Evolutionary conservation across 441 rosid species (phyloP), one percentile per base, ranked within the genome.

Genomic region (Erodium trifolium): DNA sequence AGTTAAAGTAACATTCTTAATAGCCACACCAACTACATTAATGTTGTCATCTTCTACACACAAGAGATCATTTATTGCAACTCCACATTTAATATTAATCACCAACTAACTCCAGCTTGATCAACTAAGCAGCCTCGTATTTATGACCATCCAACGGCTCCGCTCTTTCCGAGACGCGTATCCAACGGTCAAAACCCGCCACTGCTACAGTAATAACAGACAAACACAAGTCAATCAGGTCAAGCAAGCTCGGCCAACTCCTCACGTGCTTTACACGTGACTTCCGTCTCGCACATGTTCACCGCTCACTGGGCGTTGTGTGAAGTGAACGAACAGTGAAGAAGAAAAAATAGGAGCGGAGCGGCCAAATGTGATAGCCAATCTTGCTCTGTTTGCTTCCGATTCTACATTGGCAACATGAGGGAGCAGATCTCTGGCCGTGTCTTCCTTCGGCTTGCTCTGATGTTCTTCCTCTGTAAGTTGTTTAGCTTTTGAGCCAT

Each of bases 211-310:
- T 34, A 34, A 34, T 34, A 31, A 64, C 67, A 10, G 70, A 53
- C 23, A 39, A 57, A 23, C 74, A 71, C 39, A 41, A 23, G 37
- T 57, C 74, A 7, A 53, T 47, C 23, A 18, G 19, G 31, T 66
- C 39, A 39, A 53, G 76, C 75, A 66, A 72, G 62, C 29, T 18
- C 63, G 63, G 63, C 7, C 63, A 59, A 59, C 63, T 19, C 63
- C 31, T 59, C 63, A 72, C 71, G 71, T 76, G 79, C 76, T 65
- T 49, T 13, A 53, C 79, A 70, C 76, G 74, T 77, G 79, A 70
- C 66, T 10, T 67, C 76, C 47, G 16, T 19, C 29, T 49, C 68
- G 37, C 67, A 31, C 47, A 65, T 67, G 67, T 41, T 67, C 39
- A 55, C 69, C 53, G 47, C 47, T 1, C 5, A 7, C 47, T 41